A percentile compares a stretch with the other conserved stretches of the same genome.
Conservation (phyloP, 768 basidiomycete species). For the Thelephora ganbajun region DNA sequence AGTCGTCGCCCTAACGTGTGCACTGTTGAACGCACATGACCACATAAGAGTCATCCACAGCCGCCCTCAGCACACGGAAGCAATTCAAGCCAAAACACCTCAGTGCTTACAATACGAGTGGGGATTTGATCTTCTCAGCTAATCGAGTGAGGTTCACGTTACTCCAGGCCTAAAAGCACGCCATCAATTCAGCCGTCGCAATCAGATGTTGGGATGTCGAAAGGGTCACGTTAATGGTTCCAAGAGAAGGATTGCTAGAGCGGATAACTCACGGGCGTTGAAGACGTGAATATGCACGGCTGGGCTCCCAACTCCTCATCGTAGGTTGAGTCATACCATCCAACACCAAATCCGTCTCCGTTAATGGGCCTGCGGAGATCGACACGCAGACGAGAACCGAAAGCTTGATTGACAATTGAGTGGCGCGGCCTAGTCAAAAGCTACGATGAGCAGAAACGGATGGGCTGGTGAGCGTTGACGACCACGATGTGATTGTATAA, state of each 20-base stretch:
- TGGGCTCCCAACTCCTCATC: constrained; percentile 75
- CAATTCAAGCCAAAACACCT: background rate
- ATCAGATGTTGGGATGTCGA: background rate
- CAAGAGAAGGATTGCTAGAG: background rate
- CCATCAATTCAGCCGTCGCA: background rate
- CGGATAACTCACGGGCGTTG: constrained; percentile 64
- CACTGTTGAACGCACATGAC: constrained; percentile 27
- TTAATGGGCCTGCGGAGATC: constrained; percentile 80
- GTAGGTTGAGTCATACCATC: constrained; percentile 86
- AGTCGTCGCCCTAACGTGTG: constrained; percentile 89
- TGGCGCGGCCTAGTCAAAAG: constrained; percentile 90
- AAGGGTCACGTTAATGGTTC: background rate
- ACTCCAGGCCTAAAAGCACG: constrained; percentile 73
- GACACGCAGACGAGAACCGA: constrained; percentile 80
- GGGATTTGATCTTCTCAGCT: constrained; percentile 94
- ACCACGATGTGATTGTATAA: background rate
- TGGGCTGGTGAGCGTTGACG: background rate
- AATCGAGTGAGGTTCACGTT: constrained; percentile 86
- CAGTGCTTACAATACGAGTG: constrained; percentile 73
- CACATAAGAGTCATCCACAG: too few species aligned
- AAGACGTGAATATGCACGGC: constrained; percentile 92
- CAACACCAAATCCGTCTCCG: constrained; percentile 94
- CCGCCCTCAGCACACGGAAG: background rate
- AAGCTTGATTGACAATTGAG: constrained; percentile 95
- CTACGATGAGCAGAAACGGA: constrained; percentile 18